Evolutionary conservation across 2,329 filamentous ascomycete species (phyloP), one percentile per base, ranked within the genome.

Genomic region (Colletotrichum brevisporum): DNA sequence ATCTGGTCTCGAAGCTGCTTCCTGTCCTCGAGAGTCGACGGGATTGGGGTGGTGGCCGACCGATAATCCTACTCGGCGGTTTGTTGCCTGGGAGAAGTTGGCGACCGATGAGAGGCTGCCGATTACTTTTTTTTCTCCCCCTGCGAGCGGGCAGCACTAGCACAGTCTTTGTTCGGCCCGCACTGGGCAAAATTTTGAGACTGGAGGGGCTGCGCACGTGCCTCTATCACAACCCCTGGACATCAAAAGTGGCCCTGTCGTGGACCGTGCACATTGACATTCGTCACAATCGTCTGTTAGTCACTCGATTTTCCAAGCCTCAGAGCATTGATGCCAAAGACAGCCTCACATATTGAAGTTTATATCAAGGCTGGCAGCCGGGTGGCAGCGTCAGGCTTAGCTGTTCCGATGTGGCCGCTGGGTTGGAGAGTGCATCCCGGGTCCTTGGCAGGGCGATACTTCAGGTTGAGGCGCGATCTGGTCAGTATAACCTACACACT

Each of bases 131-230:
- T 68, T 55, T 50, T 47, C 10, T 10, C 31, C 9, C 31, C 31
- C 31, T 36, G 31, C 47, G 47, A 21, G 36, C 18, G 47, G 58
- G 43, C 51, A 26, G 47, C 60, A 21, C 31, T 36, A 10, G 21
- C 60, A 39, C 57, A 26, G 31, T 45, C 26, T 41, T 63, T 24
- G 27, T 43, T 63, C n/a, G 41, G 58, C 43, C 52, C 36, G n/a
- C 13, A 43, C 41, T 39, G 65, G 61, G 51, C 24, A 60, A 69
- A 69, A 60, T 39, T 69, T 69, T 66, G 62, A 56, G 66, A 65
- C 61, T 65, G 66, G 66, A 69, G 66, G 66, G 66, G 62, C 62
- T 66, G 66, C 43, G 66, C 67, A 67, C 62, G 67, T 67, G 67
- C 62, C 66, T 55, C 55, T 50, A 16, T 68, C 43, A 55, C 26